Evolutionary conservation across 768 basidiomycete species (phyloP).

Genomic region (Termitomyces eurrhizus): DNA sequence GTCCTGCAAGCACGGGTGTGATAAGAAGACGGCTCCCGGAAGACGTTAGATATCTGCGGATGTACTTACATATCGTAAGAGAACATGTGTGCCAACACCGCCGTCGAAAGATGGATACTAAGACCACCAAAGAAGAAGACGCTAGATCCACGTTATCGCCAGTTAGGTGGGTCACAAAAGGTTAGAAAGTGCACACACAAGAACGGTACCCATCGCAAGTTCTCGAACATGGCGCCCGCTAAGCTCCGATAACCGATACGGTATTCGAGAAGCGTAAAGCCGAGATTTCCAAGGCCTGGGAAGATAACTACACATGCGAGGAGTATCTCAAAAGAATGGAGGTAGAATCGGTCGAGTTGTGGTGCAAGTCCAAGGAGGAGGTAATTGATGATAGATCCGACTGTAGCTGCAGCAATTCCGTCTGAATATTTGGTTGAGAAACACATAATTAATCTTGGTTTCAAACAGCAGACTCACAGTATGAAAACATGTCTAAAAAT

Average conservation of each 20-base stretch:
- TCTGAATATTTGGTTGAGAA: constrained; percentile 25
- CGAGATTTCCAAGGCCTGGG: constrained; percentile 70
- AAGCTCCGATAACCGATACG: constrained; percentile 61
- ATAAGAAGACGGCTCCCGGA: constrained; percentile 1
- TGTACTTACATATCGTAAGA: constrained; percentile 52
- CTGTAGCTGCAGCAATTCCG: constrained; percentile 64
- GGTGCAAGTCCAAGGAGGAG: constrained; percentile 68
- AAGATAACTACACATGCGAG: constrained; percentile 78
- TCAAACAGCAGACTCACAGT: constrained; percentile 28
- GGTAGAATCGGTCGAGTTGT: constrained; percentile 68
- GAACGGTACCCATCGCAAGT: constrained; percentile 66
- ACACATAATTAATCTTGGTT: background rate
- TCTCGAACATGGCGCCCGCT: constrained; percentile 48
- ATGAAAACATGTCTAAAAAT: constrained; percentile 42
- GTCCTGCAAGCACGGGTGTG: constrained; percentile 29
- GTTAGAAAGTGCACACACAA: constrained; percentile 45
- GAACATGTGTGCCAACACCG: constrained; percentile 65
- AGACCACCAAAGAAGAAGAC: constrained; percentile 77
- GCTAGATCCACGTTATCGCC: constrained; percentile 30
- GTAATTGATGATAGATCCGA: constrained; percentile 71
- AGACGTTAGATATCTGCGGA: background rate
- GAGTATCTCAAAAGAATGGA: constrained; percentile 79
- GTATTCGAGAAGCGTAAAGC: constrained; percentile 72
- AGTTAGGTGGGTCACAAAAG: background rate
- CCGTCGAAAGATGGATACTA: constrained; percentile 66